phyloP scores from a whole-genome alignment of 768 basidiomycete species.

The Boletus reticulatus region DNA sequence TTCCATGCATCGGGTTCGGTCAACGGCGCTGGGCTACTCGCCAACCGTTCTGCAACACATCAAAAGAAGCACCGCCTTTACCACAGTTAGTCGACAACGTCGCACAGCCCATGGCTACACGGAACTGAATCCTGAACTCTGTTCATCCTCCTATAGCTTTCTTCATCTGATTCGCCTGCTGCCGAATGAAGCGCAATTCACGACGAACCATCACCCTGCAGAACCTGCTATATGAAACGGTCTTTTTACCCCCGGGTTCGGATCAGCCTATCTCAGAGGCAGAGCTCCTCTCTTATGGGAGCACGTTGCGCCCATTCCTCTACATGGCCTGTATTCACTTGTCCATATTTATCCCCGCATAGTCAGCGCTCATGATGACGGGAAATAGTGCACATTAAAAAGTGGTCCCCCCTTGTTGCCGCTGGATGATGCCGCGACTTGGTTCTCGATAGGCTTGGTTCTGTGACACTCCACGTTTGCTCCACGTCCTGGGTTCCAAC shows the following conservation, averaged over 20 bases:
- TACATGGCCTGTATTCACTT: neutral
- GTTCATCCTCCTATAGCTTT: conserved; percentile 15
- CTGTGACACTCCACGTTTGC: neutral
- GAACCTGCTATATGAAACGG: neutral
- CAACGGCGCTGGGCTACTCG: too few relatives aligned
- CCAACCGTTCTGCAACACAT: too few relatives aligned
- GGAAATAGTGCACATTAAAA: conserved; percentile 10
- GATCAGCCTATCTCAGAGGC: neutral
- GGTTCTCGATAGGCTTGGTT: neutral
- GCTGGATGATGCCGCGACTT: conserved; percentile 8
- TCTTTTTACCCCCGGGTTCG: neutral
- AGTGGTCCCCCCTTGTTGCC: conserved; percentile 22
- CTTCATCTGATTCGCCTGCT: conserved; percentile 18
- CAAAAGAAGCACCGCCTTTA: too few relatives aligned
- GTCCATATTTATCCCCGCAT: conserved; percentile 4
- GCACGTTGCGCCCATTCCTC: neutral
- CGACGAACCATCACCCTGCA: conserved; percentile 4
- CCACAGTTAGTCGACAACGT: neutral
- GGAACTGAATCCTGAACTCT: conserved; percentile 6
- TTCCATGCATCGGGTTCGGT: neutral
- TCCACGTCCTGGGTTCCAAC: neutral
- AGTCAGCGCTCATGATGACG: conserved; percentile 17
- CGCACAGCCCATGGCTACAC: neutral
- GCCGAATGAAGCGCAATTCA: conserved; percentile 2
- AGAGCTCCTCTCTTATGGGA: neutral